Evolutionary conservation across 1,284 basidiomycete genomes (phyloP).

Genomic region (Dichomitus squalens): DNA sequence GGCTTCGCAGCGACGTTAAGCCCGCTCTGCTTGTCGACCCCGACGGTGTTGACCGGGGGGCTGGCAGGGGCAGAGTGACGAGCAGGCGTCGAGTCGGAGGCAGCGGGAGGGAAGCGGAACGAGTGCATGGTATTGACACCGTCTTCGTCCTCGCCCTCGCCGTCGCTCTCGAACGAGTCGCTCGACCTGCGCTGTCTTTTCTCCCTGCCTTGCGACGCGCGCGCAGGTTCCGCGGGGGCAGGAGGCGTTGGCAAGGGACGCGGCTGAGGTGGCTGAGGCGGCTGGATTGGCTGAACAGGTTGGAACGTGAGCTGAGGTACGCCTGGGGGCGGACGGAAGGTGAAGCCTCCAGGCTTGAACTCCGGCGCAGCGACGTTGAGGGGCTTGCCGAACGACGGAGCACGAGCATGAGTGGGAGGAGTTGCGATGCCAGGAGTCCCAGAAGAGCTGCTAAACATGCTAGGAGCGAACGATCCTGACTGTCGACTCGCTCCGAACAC

Average conservation of each 20-base stretch:
- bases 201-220: conserved; percentile 66
- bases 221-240: conserved; percentile 29
- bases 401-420: conserved; percentile 50
- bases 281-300: conserved; percentile 32
- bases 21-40: conserved; percentile 18
- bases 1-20: conserved; percentile 53
- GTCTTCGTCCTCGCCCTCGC: conserved; percentile 51
- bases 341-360: conserved; percentile 75
- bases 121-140: conserved; percentile 59
- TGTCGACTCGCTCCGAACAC: conserved; percentile 58
- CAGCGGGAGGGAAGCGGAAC: conserved; percentile 69
- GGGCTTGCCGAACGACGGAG: conserved; percentile 63
- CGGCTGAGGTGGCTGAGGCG: neutral
- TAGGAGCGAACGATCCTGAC: conserved; percentile 26
- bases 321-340: conserved; percentile 68
- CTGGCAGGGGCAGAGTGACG: conserved; percentile 49
- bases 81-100: conserved; percentile 51
- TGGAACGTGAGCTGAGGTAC: conserved; percentile 58
- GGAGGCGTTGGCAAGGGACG: conserved; percentile 39
- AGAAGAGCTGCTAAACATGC: conserved; percentile 26
- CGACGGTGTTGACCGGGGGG: conserved; percentile 32
- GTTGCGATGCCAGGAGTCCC: conserved; percentile 10
- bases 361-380: conserved; percentile 78
- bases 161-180: conserved; percentile 11
- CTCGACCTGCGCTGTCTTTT: conserved; percentile 65